Percentiles rank a stretch among this genome's conserved stretches.
Conservation (phyloP, 1,284 basidiomycete genomes). For the Papiliotrema fonsecae region DNA sequence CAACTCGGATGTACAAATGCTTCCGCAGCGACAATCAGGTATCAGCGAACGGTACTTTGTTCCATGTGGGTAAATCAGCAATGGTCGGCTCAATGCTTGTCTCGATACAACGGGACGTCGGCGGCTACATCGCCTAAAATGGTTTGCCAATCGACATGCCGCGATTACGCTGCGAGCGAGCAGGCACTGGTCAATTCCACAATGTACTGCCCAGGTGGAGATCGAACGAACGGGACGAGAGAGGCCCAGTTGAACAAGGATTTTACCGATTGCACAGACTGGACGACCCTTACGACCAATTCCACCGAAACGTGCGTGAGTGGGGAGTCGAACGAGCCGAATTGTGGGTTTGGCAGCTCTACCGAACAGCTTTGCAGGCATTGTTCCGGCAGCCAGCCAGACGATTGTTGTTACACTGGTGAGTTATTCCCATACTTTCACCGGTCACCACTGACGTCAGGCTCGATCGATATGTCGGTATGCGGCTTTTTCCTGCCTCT, state of each 20-base stretch:
- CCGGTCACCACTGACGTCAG: conserved; percentile 6
- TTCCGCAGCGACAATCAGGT: conserved; percentile 26
- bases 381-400: conserved; percentile 34
- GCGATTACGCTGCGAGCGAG: conserved; percentile 32
- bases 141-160: conserved; percentile 42
- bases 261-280: conserved; percentile 45
- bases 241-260: conserved; percentile 42
- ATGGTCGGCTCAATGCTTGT: conserved; percentile 25
- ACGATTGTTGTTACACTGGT: conserved; percentile 40
- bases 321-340: conserved; percentile 47
- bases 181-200: conserved; percentile 21
- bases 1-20: conserved; percentile 40
- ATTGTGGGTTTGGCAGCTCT: conserved; percentile 49
- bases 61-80: conserved; percentile 35
- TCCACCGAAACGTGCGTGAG: conserved; percentile 43
- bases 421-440: conserved; percentile 7
- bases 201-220: conserved; percentile 27
- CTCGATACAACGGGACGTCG: conserved; percentile 23
- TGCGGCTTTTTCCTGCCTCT: conserved; percentile 32
- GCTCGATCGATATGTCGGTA: conserved; percentile 27
- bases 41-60: conserved; percentile 41
- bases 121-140: conserved; percentile 33
- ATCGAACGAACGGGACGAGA: conserved; percentile 32
- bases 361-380: conserved; percentile 46
- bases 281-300: conserved; percentile 45